phyloP scores from a whole-genome alignment of 257 asterid species.

The Solanum chilense region DNA sequence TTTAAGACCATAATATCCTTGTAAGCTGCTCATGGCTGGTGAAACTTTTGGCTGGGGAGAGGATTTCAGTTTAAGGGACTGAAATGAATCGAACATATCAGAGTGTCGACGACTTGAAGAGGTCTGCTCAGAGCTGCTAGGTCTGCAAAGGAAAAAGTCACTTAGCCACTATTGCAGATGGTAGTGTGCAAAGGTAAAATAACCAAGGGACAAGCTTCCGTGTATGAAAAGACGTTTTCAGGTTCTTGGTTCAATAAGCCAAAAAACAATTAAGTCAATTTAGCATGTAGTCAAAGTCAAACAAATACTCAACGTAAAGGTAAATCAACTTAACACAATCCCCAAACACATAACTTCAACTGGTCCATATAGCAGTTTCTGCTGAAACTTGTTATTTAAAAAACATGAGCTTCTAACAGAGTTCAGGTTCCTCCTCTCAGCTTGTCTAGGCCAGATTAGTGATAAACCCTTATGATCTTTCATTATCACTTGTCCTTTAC shows the following conservation, averaged over 20 bases:
- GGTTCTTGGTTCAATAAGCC: background rate
- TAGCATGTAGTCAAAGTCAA: background rate
- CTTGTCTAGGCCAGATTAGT: background rate
- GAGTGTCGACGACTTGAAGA: conserved; percentile 42
- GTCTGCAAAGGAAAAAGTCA: conserved; percentile 36
- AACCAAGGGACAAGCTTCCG: background rate
- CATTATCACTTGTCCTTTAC: background rate
- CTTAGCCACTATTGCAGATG: background rate
- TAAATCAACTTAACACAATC: background rate
- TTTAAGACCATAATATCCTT: conserved; percentile 44
- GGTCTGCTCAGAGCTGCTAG: conserved; percentile 39
- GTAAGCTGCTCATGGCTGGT: conserved; percentile 54
- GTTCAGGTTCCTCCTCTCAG: background rate
- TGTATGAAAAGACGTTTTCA: background rate
- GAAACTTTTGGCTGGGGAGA: conserved; percentile 44
- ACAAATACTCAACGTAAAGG: background rate
- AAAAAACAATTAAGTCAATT: background rate
- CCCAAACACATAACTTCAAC: background rate
- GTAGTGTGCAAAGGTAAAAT: background rate
- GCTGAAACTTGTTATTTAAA: background rate
- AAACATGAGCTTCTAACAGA: background rate
- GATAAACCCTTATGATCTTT: background rate
- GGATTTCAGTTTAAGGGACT: conserved; percentile 53
- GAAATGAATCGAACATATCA: conserved; percentile 65
- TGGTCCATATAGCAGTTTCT: background rate